Conservation (phyloP, 2,329 filamentous ascomycete genomes). For the Arthrobotrys iridis region DNA sequence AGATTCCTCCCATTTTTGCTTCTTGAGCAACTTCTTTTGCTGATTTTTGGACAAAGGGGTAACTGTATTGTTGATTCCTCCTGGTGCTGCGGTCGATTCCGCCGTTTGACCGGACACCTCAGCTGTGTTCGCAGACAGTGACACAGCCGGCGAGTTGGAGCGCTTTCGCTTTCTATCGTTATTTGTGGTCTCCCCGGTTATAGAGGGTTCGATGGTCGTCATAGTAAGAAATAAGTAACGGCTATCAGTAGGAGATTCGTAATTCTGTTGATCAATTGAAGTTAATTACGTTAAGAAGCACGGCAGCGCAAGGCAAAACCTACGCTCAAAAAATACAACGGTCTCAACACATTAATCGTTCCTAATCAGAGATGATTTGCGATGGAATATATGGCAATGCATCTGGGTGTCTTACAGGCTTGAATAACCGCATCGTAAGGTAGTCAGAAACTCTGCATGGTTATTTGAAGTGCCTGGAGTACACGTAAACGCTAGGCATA, state of each 20-base stretch:
- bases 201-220: slow-evolving; percentile 1
- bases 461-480: no score
- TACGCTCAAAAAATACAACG: no score
- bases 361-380: no score
- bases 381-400: no score
- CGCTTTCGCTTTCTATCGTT: slow-evolving; percentile 39
- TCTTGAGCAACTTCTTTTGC: slow-evolving; percentile 78
- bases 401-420: no score
- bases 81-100: not conserved
- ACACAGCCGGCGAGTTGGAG: slow-evolving; percentile 1
- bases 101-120: not conserved
- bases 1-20: slow-evolving; percentile 78
- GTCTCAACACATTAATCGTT: no score
- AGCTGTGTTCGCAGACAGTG: not conserved
- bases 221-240: not conserved
- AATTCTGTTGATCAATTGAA: no score
- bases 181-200: not conserved
- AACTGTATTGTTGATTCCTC: not conserved
- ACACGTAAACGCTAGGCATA: no score
- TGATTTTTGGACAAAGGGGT: slow-evolving; percentile 80
- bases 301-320: not conserved
- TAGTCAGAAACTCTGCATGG: no score
- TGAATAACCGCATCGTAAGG: no score
- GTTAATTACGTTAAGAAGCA: no score
- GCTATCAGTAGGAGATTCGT: no score